Evolutionary conservation across 345 rosid species (phyloP), one percentile per base, ranked within the genome.

Genomic region (Citropsis articulata): DNA sequence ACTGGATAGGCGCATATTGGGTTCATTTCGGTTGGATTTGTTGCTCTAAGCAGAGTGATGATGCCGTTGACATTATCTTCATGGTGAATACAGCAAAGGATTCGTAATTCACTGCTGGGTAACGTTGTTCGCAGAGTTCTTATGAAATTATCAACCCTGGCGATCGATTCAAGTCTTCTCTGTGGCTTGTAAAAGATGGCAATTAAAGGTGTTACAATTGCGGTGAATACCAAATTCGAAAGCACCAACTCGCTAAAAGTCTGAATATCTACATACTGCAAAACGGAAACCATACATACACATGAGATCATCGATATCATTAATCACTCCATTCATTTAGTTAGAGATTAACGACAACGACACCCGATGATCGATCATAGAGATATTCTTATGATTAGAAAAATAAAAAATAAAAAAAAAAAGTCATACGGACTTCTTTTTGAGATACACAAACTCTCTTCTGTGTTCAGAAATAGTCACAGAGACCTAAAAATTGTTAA

Each of bases 41-140:
- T 61, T 16, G 87, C 81, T 77, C 84, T 79, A 3, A 87, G 79
- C 25, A 87, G 73, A 33, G 81, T 19, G 4, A 85, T 80, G 31
- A 80, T 73, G 27, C 84, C 56, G 13, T 63, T 79, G 30, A 85
- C 83, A 53, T 79, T 71, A 3, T 84, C 79, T 59, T 87, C 90
- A 4, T 16, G 2, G 73, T 82, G 85, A 70, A 85, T 69, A 25
- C 90, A 82, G n/a, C 77, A 56, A 28, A 87, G 70, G 22, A 82
- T 60, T 10, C 78, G 80, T 21, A 85, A 59, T 57, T 87, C 86
- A 1, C 7, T 59, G 2, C 7, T 24, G 1, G 12, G 33, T 4
- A 66, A 65, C 9, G 74, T 53, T 5, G 75, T 38, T 30, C 66
- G 81, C 19, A 86, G 64, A 16, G 79, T 69, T 62, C 77, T 81